Base-by-base conservation (phyloP, 2,329 filamentous ascomycete genomes). In the Neonectria sp. region DNA sequence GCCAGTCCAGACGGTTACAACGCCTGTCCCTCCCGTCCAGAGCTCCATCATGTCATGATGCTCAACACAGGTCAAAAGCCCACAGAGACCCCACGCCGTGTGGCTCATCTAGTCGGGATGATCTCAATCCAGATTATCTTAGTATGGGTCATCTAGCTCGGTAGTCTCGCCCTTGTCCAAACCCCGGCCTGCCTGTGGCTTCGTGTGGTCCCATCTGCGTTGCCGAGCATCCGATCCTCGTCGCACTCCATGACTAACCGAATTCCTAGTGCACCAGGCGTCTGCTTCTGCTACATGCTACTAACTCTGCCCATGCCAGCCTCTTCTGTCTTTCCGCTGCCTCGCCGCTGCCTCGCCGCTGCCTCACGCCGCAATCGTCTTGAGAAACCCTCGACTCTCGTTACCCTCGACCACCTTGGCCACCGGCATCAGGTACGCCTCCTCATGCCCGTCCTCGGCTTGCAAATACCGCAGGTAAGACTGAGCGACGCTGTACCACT, bases 401-500 rank as follows among this genome's bases (percentile, higher is more conserved):
- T 81, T 83, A 0, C 89, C 89, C 65, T 91, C 84, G 0, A 81
- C 80, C 17, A 90, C 88, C 76, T 89, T 89, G 7, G 86, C 88
- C 49, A 91, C 79, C 1, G 88, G 86, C 8, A 82, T 85, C 55
- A 86, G 77, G 71, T 84, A 78, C 8, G 81, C 77, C 25, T 81
- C 78, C 25, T 75, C 70, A 17, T 77, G 76, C 2, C 77, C 76
- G 3, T 77, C 75, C 25, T 67, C 63, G 6, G 70, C 73, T 66
- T 81, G 79, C 57, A 87, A 77, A 35, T 81, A 81, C 12, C 81
- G 80, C 55, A 88, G 75, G 69, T 91, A 91, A 6, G 82, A 81
- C 79, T 90, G 86, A n/a, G 87, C 86, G 5, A 90, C 84, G 65
- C 82, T 84, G 52, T 91, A 78, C 91, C 91, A 93, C 76, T 82